phyloP scores from a whole-genome alignment of 768 basidiomycete genomes.

The Butyriboletus loyo region DNA sequence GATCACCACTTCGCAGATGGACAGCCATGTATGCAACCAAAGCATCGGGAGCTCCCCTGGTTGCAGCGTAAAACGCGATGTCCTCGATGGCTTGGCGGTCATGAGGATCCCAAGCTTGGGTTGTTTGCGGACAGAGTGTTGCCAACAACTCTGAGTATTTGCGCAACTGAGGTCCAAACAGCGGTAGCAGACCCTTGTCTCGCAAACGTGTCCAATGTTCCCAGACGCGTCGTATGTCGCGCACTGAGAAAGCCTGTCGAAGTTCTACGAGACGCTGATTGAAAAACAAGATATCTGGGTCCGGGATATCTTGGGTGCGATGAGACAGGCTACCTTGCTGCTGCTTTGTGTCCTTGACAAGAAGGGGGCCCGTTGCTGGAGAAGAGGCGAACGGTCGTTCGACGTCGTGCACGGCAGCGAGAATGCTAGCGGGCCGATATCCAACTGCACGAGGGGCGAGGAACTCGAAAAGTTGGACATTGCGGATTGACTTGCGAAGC shows the following conservation, averaged over 20 bases:
- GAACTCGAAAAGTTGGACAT: slow-evolving; percentile 38
- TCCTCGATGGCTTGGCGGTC: slow-evolving; percentile 37
- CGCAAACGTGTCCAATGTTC: slow-evolving; percentile 44
- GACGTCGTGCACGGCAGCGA: slow-evolving; percentile 5
- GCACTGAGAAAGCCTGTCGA: slow-evolving; percentile 34
- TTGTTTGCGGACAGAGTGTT: slow-evolving; percentile 22
- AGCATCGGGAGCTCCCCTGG: slow-evolving; percentile 41
- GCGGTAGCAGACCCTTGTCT: slow-evolving; percentile 40
- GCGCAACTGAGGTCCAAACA: slow-evolving; percentile 45
- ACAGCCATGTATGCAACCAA: slow-evolving; percentile 49
- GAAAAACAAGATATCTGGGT: slow-evolving; percentile 34
- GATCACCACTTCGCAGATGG: slow-evolving; percentile 41
- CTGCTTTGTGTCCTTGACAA: slow-evolving; percentile 8
- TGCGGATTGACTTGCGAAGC: slow-evolving; percentile 26
- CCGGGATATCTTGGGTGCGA: slow-evolving; percentile 17
- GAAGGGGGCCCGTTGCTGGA: not conserved
- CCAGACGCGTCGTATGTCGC: slow-evolving; percentile 31
- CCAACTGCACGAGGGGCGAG: slow-evolving; percentile 37
- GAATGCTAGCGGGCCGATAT: slow-evolving; percentile 20
- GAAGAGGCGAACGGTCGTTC: not conserved
- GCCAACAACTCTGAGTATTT: slow-evolving; percentile 38
- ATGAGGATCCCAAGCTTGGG: slow-evolving; percentile 24
- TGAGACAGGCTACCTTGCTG: slow-evolving; percentile 6
- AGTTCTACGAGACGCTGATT: slow-evolving; percentile 38
- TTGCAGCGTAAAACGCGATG: slow-evolving; percentile 51